These are phyloP conservation scores for Phytophthora parvispora DNA, from an alignment of 352 stramenopile species.

Conservation along the genomic window DNA sequence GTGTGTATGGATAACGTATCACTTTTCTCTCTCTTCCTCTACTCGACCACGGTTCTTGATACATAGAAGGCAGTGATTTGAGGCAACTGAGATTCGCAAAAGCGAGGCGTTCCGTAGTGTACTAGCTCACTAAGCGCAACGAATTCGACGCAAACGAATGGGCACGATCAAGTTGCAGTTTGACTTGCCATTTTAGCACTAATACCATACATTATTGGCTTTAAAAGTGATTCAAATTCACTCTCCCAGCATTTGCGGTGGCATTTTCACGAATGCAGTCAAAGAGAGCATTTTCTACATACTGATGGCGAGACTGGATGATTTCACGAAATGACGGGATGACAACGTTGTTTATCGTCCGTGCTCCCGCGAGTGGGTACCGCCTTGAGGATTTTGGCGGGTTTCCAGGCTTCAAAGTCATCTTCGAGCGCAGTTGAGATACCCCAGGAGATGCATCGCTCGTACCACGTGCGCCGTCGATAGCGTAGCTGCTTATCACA, in stretches of 20 bases:
- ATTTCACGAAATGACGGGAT: slow-evolving; percentile 9
- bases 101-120: too few relatives aligned
- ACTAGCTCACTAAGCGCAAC: too few relatives aligned
- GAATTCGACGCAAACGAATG: too few relatives aligned
- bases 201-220: too few relatives aligned
- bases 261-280: background rate
- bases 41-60: too few relatives aligned
- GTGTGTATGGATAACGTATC: too few relatives aligned
- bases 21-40: too few relatives aligned
- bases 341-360: background rate
- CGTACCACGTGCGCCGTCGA: background rate
- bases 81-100: too few relatives aligned
- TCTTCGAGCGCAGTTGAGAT: slow-evolving; percentile 1
- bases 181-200: too few relatives aligned
- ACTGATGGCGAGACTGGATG: slow-evolving; percentile 10
- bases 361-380: background rate
- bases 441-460: slow-evolving; percentile 1
- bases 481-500: background rate
- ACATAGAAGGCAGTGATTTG: too few relatives aligned
- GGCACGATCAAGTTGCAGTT: too few relatives aligned
- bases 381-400: background rate
- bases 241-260: background rate
- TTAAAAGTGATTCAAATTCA: background rate
- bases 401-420: slow-evolving; percentile 8
- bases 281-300: slow-evolving; percentile 13